Evolutionary conservation across 345 rosid species (phyloP).

Genomic region (Viola odorata): DNA sequence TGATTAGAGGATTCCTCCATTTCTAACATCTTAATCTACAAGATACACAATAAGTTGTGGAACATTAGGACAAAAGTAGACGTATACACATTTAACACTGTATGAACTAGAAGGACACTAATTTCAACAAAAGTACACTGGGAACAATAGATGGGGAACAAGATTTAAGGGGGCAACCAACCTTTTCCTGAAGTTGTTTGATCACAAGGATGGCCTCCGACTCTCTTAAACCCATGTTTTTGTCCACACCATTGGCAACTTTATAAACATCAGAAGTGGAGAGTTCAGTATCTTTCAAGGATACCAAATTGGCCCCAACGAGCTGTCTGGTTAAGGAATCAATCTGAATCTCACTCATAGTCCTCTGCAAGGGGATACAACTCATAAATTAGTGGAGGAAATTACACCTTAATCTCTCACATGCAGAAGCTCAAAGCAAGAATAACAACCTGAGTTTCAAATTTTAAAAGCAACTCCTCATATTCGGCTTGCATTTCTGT

Average conservation of each 20-base stretch:
- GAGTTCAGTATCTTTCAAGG: too few relatives aligned
- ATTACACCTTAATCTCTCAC: neutral
- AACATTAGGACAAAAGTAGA: neutral
- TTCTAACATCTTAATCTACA: slow-evolving; percentile 64
- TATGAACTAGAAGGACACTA: neutral
- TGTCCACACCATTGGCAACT: slow-evolving; percentile 27
- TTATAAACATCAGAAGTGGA: slow-evolving; percentile 15
- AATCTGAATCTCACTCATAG: slow-evolving; percentile 50
- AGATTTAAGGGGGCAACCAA: slow-evolving; percentile 9
- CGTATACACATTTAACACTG: neutral
- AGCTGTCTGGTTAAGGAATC: slow-evolving; percentile 56
- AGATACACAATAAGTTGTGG: slow-evolving; percentile 3
- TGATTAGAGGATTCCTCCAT: slow-evolving; percentile 61
- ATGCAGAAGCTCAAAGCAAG: slow-evolving; percentile 10
- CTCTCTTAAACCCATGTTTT: slow-evolving; percentile 38
- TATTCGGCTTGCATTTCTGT: slow-evolving; percentile 47
- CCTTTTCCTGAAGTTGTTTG: slow-evolving; percentile 92
- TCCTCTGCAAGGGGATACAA: slow-evolving; percentile 38
- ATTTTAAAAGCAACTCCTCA: slow-evolving; percentile 58
- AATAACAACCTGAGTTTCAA: slow-evolving; percentile 57
- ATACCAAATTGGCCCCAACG: slow-evolving; percentile 28
- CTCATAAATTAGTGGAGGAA: neutral
- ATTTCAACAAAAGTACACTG: neutral
- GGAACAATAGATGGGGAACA: neutral
- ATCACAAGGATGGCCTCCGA: slow-evolving; percentile 61